phyloP scores from a whole-genome alignment of 495 filamentous ascomycete species.

The Pyrenopolyporus hunteri region DNA sequence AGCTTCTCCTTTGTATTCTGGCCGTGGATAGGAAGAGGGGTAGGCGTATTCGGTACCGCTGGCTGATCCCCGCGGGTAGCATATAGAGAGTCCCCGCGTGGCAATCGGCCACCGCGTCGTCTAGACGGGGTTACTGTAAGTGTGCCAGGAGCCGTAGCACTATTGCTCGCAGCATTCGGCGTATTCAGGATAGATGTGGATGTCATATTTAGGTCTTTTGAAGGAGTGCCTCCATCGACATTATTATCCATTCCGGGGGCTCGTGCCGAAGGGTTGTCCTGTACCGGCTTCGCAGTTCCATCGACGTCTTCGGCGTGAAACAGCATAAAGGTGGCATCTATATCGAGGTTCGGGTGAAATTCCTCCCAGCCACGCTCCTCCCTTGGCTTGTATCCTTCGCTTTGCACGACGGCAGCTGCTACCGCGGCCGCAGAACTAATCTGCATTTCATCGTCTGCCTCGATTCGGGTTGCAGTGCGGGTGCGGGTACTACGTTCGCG shows the following conservation, averaged over 20 bases:
- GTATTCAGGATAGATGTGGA: conserved; percentile 38
- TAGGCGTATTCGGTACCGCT: conserved; percentile 51
- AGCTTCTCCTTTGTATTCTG: conserved; percentile 63
- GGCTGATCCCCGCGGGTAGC: conserved; percentile 52
- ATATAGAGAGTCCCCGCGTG: conserved; percentile 57
- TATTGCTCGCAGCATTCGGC: conserved; percentile 30
- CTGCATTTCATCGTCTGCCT: conserved; percentile 59
- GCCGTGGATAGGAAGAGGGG: conserved; percentile 58
- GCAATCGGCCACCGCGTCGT: conserved; percentile 53
- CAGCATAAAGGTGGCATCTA: conserved; percentile 75
- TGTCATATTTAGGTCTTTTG: conserved; percentile 44
- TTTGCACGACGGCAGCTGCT: conserved; percentile 81
- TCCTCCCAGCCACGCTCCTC: conserved; percentile 97
- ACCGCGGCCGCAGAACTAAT: conserved; percentile 83
- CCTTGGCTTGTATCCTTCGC: conserved; percentile 93
- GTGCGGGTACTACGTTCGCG: conserved; percentile 61
- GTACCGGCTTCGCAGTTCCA: conserved; percentile 56
- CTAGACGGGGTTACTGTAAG: conserved; percentile 50
- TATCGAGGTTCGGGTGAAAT: conserved; percentile 93
- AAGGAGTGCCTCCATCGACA: conserved; percentile 47
- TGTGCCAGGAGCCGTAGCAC: conserved; percentile 24
- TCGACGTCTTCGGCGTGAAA: conserved; percentile 88
- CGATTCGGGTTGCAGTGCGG: conserved; percentile 55
- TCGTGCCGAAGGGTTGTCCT: conserved; percentile 50
- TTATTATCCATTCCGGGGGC: conserved; percentile 36